Conservation (phyloP, 176 grass and related monocot genomes). For the Panicum miliaceum region DNA sequence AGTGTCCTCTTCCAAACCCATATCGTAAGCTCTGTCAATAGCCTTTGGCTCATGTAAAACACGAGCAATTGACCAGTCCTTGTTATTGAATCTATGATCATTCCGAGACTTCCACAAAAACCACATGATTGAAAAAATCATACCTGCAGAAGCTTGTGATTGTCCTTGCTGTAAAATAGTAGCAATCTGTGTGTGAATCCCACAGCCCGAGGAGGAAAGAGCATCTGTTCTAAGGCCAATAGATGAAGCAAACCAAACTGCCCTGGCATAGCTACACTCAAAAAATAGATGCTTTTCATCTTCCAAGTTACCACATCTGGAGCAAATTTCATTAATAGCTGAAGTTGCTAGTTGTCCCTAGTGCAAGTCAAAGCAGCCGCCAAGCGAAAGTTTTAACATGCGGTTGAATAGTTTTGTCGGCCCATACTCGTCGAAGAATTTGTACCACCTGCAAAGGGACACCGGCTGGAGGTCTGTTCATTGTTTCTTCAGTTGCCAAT, state of each 20-base stretch:
- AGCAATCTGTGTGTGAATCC: background rate
- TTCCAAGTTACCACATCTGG: background rate
- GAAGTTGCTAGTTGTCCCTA: background rate
- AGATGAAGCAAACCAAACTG: background rate
- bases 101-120: too few relatives aligned
- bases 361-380: background rate
- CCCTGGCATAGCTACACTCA: background rate
- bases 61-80: too few relatives aligned
- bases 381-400: too few relatives aligned
- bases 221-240: background rate
- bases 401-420: background rate
- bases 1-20: too few relatives aligned
- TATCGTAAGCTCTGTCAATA: too few relatives aligned
- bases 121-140: too few relatives aligned
- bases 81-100: too few relatives aligned
- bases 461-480: background rate
- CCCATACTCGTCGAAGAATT: background rate
- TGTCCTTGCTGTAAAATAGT: background rate
- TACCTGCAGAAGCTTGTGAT: too few relatives aligned
- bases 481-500: too few relatives aligned
- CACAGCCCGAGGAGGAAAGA: background rate
- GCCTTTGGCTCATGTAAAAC: too few relatives aligned
- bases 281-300: background rate
- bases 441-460: background rate
- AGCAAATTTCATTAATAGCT: background rate